Base-by-base conservation (phyloP, 139 green algal species). In the Mesostigma viride region DNA sequence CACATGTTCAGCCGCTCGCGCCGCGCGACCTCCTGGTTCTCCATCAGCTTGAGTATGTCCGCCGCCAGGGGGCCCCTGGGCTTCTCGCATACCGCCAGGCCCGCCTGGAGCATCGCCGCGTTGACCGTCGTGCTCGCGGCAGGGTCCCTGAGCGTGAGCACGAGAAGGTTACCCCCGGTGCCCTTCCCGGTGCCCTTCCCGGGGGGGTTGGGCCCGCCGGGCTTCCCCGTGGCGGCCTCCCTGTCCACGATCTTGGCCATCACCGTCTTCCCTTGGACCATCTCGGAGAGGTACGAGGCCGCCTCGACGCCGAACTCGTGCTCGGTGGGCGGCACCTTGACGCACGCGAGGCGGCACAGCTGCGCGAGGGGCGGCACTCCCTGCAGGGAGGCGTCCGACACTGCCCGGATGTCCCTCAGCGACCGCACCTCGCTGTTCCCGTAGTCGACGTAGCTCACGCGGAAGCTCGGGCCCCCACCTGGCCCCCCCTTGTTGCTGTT, bases 391-490 rank as follows among this genome's bases (percentile, higher is more conserved):
- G 83, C 11, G n/a, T n/a, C n/a, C n/a, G 44, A 53, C 30, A 63
- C 26, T 11, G 62, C 36, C 20, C 4, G 14, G n/a, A 22, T 8
- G 28, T 28, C 8, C 35, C 65, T 31, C 30, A 47, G 32, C 34
- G 66, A 51, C 31, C 65, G 44, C 11, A 51, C 66, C 57, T 32
- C 31, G n/a, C 27, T 28, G 78, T 96, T 96, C 59, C 90, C 91
- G 78, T 89, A 97, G 81, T 97, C 91, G 1, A 95, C 77, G 76
- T 96, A 97, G 61, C 83, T 90, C 0, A 77, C 53, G 8, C 20
- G n/a, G 26, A 34, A 27, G 14, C n/a, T n/a, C n/a, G n/a, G n/a
- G n/a, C n/a, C n/a, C n/a, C n/a, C n/a, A n/a, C n/a, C n/a, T n/a
- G n/a, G n/a, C n/a, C n/a, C n/a, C n/a, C n/a, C n/a, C n/a, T n/a